Evolutionary conservation across 805 yeast genomes (phyloP), one percentile per base, ranked within the genome.

Genomic region (Yamadazyma phyllophila): DNA sequence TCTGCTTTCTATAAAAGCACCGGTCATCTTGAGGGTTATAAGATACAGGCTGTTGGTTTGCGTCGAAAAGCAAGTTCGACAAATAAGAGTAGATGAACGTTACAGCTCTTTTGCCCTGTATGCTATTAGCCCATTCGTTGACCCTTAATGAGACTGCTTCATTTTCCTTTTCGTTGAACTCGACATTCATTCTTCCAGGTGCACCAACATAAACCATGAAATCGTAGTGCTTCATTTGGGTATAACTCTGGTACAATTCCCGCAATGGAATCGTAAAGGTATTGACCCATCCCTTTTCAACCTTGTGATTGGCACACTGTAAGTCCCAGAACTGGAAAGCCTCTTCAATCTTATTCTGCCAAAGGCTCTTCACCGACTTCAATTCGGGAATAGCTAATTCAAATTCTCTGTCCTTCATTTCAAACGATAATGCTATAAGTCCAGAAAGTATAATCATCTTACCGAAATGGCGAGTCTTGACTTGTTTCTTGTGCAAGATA

Each of bases 101-200:
- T 8, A 79, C 74, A 14, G 81, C 72, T 15, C 77, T 62, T 47
- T 71, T 71, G 6, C 82, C 85, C 46, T 66, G 70, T 8, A 61
- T 46, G 5, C 74, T 66, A 7, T 58, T 58, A 1, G 81, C 68
- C 81, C 86, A 80, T 41, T 74, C 78, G 29, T 68, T 62, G 16
- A 85, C 74, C 50, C 82, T 68, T 10, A 65, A 63, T 32, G 71
- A 67, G 10, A 77, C 79, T 4, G 71, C 65, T 24, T 72, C 74
- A 48, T 77, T 71, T 47, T 78, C 82, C 2, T 47, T 48, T 17
- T 47, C 53, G 20, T 44, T 50, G 15, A 55, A 47, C 12, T 45
- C 41, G 9, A 83, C 88, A 54, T 79, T 84, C 65, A 60, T 59
- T 37, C 65, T 44, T 11, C 56, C 56, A 6, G 63, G 61, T 8